phyloP scores from a whole-genome alignment of 2,329 filamentous ascomycete species.

The Ophiocordyceps polyrhachis-furcata region DNA sequence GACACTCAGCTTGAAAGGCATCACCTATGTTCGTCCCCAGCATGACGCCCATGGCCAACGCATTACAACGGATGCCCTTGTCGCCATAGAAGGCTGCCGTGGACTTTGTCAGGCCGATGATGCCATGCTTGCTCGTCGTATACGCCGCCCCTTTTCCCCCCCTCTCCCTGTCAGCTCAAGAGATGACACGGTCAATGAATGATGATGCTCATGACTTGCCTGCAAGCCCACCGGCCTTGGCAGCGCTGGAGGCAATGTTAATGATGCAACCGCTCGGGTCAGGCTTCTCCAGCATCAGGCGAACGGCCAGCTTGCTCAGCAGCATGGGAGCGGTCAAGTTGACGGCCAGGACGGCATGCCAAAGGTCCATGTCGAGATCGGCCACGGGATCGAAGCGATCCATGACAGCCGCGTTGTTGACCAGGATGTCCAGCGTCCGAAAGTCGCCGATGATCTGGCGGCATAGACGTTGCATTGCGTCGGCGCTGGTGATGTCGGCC shows the following conservation, averaged over 20 bases:
- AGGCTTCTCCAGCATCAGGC: neutral
- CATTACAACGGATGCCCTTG: neutral
- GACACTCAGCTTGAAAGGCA: neutral
- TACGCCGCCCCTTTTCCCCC: neutral
- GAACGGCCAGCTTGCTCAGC: neutral
- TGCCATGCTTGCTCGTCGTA: neutral
- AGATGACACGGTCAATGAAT: too few species aligned
- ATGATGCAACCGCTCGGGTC: neutral
- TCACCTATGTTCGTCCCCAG: neutral
- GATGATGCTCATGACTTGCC: neutral
- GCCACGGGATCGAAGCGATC: neutral
- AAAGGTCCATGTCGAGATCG: neutral
- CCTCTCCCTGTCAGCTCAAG: neutral
- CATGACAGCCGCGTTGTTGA: neutral
- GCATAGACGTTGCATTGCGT: neutral
- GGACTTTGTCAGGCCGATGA: neutral
- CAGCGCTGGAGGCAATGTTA: neutral
- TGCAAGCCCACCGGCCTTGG: neutral
- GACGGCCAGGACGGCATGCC: neutral
- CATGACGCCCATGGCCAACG: neutral
- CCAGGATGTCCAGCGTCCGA: neutral
- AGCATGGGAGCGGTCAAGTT: neutral
- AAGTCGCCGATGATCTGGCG: neutral
- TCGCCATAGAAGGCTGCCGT: neutral
- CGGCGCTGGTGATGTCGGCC: neutral